A percentile compares a stretch with the other conserved stretches of the same genome.
These are phyloP conservation scores for Glycine tomentella DNA, from an alignment of 306 rosid genomes.

Conservation along the genomic window DNA sequence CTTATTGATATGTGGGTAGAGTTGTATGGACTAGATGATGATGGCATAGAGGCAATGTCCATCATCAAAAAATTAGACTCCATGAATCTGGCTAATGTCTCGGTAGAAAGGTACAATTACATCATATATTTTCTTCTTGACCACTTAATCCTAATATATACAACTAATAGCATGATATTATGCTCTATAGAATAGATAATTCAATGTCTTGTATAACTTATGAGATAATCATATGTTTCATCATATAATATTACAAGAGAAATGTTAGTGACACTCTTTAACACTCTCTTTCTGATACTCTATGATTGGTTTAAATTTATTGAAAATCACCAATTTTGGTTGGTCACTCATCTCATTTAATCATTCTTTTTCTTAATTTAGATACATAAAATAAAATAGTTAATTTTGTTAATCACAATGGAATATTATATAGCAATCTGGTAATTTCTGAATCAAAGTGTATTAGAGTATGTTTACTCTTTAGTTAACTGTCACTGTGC, in stretches of 20 bases:
- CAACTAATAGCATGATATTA: background rate
- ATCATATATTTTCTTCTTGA: background rate
- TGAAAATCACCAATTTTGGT: too few relatives aligned
- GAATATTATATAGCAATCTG: too few relatives aligned
- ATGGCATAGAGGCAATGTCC: conserved; percentile 46
- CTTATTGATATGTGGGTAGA: conserved; percentile 72
- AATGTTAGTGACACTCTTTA: too few relatives aligned
- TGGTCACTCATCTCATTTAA: too few relatives aligned
- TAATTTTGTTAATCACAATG: too few relatives aligned
- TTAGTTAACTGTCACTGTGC: too few relatives aligned
- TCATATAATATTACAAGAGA: conserved; percentile 19
- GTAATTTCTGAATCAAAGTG: too few relatives aligned
- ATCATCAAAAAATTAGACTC: conserved; percentile 46
- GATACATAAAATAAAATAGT: too few relatives aligned
- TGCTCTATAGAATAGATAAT: conserved; percentile 4
- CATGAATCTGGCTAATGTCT: conserved; percentile 54
- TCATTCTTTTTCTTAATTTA: too few relatives aligned
- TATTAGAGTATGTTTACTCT: too few relatives aligned
- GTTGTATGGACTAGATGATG: conserved; percentile 51
- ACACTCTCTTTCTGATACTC: too few relatives aligned
- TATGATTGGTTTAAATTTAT: too few relatives aligned
- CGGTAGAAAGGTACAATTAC: conserved; percentile 62
- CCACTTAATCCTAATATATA: conserved; percentile 12
- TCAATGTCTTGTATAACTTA: background rate
- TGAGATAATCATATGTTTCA: conserved; percentile 4